Percentiles rank a stretch among this genome's conserved stretches.
phyloP scores from a whole-genome alignment of 352 stramenopile species.

The Phytophthora boehmeriae region DNA sequence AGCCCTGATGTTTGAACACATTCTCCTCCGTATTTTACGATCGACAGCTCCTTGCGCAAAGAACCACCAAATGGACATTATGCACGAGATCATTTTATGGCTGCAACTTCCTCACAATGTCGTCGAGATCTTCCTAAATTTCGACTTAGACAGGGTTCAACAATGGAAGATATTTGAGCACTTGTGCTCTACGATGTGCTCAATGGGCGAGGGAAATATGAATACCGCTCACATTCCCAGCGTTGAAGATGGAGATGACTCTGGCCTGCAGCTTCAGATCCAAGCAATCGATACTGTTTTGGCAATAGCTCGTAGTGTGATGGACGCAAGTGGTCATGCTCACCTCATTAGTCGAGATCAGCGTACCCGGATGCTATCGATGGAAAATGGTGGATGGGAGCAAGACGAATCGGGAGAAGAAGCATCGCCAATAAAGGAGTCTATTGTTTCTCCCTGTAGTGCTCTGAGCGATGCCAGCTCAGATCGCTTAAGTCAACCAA shows the following conservation, averaged over 20 bases:
- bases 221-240: constrained; percentile 29
- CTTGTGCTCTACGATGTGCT: constrained; percentile 73
- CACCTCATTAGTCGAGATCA: constrained; percentile 86
- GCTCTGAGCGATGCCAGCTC: constrained; percentile 1
- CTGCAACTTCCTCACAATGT: constrained; percentile 88
- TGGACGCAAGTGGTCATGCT: constrained; percentile 86
- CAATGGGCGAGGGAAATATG: constrained; percentile 68
- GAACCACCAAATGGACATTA: constrained; percentile 76
- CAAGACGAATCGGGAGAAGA: constrained; percentile 63
- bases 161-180: constrained; percentile 92
- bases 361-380: constrained; percentile 77
- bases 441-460: constrained; percentile 1
- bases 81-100: constrained; percentile 79
- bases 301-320: constrained; percentile 81
- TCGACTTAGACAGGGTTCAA: constrained; percentile 86
- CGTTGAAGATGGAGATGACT: constrained; percentile 48
- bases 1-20: constrained; percentile 81
- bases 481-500: constrained; percentile 19
- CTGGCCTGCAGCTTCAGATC: constrained; percentile 48
- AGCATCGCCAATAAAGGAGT: constrained; percentile 29
- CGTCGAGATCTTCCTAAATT: constrained; percentile 89
- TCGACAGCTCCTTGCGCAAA: constrained; percentile 46
- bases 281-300: constrained; percentile 78
- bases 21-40: constrained; percentile 77
- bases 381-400: constrained; percentile 86